phyloP scores from a whole-genome alignment of 2,329 filamentous ascomycete species.

The Sphaerulina musiva region DNA sequence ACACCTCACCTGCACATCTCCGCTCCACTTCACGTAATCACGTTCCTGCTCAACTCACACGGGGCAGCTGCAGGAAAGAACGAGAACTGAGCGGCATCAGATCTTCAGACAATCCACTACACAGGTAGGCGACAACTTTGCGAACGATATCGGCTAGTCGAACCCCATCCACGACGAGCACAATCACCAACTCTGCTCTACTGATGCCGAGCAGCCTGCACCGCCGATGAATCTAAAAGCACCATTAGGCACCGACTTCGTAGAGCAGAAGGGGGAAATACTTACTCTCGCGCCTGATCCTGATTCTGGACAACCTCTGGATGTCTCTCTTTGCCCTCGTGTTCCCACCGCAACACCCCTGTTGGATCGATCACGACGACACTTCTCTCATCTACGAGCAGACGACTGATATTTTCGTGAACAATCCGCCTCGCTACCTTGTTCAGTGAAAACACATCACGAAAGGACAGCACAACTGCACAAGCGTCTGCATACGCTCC shows the following conservation, averaged over 20 bases:
- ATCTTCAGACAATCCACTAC: too few species aligned
- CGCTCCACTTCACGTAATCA: too few species aligned
- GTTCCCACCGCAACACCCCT: slow-evolving; percentile 19
- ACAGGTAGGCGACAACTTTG: too few species aligned
- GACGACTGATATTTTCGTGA: slow-evolving; percentile 19
- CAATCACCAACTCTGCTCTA: slow-evolving; percentile 13
- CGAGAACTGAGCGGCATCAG: too few species aligned
- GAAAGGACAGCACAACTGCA: slow-evolving; percentile 23
- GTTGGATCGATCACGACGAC: slow-evolving; percentile 22
- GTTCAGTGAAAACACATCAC: slow-evolving; percentile 23
- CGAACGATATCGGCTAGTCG: too few species aligned
- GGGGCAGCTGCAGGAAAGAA: too few species aligned
- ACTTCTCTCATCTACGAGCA: slow-evolving; percentile 12
- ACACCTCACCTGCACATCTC: too few species aligned
- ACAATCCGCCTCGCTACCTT: slow-evolving; percentile 20
- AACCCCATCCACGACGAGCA: too few species aligned
- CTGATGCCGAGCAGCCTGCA: slow-evolving; percentile 17
- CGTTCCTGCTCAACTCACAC: too few species aligned
- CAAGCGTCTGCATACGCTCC: slow-evolving; percentile 22
- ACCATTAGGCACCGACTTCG: too few species aligned
- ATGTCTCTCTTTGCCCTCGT: slow-evolving; percentile 14
- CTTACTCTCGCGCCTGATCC: slow-evolving; percentile 14
- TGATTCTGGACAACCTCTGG: slow-evolving; percentile 19
- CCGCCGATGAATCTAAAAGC: slow-evolving; percentile 16
- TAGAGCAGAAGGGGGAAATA: too few species aligned